Percentiles rank a stretch among this genome's conserved stretches.
phyloP scores from a whole-genome alignment of 805 yeast genomes.

The Cyberlindnera meyerae region DNA sequence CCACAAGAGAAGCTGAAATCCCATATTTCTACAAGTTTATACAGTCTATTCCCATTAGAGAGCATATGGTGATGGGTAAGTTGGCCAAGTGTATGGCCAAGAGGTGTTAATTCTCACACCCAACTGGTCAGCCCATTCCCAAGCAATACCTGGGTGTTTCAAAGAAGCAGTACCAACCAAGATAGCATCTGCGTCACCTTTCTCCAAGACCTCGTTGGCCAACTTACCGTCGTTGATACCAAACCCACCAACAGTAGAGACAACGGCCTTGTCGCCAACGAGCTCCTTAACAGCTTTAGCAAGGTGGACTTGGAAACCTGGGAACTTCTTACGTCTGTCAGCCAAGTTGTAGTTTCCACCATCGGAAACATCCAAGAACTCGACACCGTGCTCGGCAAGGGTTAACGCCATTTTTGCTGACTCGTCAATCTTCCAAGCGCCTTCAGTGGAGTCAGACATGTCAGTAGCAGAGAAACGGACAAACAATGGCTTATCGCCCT shows the following conservation, averaged over 20 bases:
- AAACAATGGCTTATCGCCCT: slow-evolving; percentile 44
- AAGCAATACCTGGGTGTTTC: slow-evolving; percentile 45
- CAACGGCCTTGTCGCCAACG: not conserved
- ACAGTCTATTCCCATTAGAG: too few relatives aligned
- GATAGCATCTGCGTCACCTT: slow-evolving; percentile 43
- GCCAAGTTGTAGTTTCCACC: slow-evolving; percentile 42
- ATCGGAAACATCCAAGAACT: slow-evolving; percentile 49
- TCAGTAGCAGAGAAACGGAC: slow-evolving; percentile 21
- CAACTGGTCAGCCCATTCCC: slow-evolving; percentile 46
- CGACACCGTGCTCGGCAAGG: slow-evolving; percentile 42
- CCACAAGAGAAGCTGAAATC: too few relatives aligned
- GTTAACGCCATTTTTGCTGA: slow-evolving; percentile 33
- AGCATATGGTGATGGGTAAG: slow-evolving; percentile 17
- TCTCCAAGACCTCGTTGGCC: slow-evolving; percentile 38
- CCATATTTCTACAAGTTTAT: too few relatives aligned
- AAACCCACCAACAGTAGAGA: not conserved
- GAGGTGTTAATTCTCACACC: slow-evolving; percentile 38
- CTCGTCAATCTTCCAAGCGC: slow-evolving; percentile 18
- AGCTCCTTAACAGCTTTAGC: slow-evolving; percentile 24
- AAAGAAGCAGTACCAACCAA: slow-evolving; percentile 43
- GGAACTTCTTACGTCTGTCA: slow-evolving; percentile 17
- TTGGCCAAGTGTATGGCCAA: slow-evolving; percentile 30
- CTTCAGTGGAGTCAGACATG: slow-evolving; percentile 14
- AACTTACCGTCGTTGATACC: not conserved
- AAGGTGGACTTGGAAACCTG: slow-evolving; percentile 34